A percentile compares a stretch with the other conserved stretches of the same genome.
Conservation (phyloP, 371 early-diverging fungal genomes). For the Lichtheimia ornata region DNA sequence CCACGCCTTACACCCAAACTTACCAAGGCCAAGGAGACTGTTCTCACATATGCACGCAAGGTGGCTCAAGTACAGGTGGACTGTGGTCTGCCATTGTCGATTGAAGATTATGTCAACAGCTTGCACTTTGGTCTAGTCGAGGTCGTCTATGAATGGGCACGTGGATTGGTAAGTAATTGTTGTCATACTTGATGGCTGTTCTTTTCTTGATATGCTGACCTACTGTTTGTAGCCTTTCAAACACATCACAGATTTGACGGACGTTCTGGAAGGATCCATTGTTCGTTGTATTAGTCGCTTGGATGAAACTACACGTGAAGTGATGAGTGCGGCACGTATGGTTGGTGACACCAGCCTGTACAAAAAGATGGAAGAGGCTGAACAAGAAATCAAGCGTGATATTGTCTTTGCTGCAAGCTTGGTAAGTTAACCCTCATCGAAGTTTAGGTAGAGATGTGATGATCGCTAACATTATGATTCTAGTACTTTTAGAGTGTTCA, state of each 20-base stretch:
- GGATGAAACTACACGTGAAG: constrained; percentile 97
- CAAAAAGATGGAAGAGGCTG: constrained; percentile 94
- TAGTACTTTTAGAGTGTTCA: too few species aligned
- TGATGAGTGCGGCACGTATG: constrained; percentile 89
- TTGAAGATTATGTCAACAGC: constrained; percentile 55
- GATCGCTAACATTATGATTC: too few species aligned
- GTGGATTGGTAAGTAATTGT: constrained; percentile 66
- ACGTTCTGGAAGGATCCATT: constrained; percentile 95
- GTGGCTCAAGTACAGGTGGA: constrained; percentile 78
- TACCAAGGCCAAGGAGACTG: constrained; percentile 57
- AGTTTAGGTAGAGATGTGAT: too few species aligned
- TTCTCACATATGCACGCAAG: constrained; percentile 64
- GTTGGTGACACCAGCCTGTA: constrained; percentile 94
- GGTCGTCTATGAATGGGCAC: constrained; percentile 98
- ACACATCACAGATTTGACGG: constrained; percentile 92
- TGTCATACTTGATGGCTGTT: too few species aligned
- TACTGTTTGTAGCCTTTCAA: constrained; percentile 78
- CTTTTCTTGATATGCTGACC: neutral
- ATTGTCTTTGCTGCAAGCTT: constrained; percentile 98
- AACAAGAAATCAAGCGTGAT: constrained; percentile 93
- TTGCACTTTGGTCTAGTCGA: constrained; percentile 92
- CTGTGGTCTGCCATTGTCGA: constrained; percentile 64
- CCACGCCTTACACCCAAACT: constrained; percentile 69
- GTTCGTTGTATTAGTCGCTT: constrained; percentile 97
- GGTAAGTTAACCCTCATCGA: constrained; percentile 42